Conservation (phyloP, 2,329 filamentous ascomycete species). For the Colletotrichum sp. region DNA sequence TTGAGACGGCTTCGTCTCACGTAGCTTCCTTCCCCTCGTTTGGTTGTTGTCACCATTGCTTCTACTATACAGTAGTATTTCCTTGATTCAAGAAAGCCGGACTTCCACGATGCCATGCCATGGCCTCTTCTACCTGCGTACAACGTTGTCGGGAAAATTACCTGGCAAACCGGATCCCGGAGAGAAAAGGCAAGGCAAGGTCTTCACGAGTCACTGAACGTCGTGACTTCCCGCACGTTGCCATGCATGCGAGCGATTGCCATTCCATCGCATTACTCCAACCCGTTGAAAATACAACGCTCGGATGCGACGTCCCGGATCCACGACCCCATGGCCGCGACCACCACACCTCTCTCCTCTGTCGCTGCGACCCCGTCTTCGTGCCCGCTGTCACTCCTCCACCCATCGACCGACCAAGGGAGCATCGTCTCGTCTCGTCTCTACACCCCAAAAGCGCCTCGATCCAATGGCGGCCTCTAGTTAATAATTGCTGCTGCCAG, state of each 20-base stretch:
- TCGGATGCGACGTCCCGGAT: slow-evolving; percentile 5
- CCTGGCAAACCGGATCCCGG: neutral
- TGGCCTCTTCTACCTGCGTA: neutral
- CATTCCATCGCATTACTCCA: neutral
- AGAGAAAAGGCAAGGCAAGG: neutral
- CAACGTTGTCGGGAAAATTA: neutral
- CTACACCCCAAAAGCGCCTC: neutral
- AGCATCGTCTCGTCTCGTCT: slow-evolving; percentile 7
- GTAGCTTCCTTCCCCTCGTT: neutral
- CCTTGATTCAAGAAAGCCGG: neutral
- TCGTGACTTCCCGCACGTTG: neutral
- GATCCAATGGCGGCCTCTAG: neutral
- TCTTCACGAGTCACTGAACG: neutral
- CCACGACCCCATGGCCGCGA: neutral
- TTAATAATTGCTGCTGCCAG: neutral
- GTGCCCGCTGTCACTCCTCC: neutral
- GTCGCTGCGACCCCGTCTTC: neutral
- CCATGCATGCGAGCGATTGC: neutral
- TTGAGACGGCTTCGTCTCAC: neutral
- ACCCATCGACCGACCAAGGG: neutral
- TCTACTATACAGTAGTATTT: neutral
- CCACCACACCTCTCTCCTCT: neutral
- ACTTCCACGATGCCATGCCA: neutral
- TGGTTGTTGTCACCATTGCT: neutral
- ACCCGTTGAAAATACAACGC: neutral